Evolutionary conservation across 140 eudicot genomes (phyloP), one percentile per base, ranked within the genome.

Genomic region (Cichorium intybus): DNA sequence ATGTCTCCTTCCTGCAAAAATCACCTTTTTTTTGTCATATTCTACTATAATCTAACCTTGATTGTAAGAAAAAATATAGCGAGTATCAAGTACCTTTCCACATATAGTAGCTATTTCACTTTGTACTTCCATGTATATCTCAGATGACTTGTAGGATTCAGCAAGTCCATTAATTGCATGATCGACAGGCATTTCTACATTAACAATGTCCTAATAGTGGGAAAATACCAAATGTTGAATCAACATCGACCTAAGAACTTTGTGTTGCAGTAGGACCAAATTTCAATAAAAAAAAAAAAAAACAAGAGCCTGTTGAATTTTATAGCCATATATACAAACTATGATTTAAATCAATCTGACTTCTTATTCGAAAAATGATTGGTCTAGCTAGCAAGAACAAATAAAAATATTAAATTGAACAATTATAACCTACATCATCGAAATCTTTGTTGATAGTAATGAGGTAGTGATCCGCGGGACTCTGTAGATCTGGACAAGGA

Each of bases 391-490:
- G n/a, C n/a, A n/a, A n/a, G n/a, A n/a, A n/a, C n/a, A 6, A 27
- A 27, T 27, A 27, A 0, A 1, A 27, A 27, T 27, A 27, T 27
- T 27, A 27, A 0, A 58, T 56, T 31, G 39, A 47, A 28, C 22
- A 37, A 27, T n/a, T 14, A 16, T 6, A 16, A 18, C 56, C 0
- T 53, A 84, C 90, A 88, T 73, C 79, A 56, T 77, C 77, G 68
- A 87, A 87, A 63, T 87, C 90, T 9, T 85, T 84, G 72, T 87
- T 87, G 62, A 87, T 79, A 11, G 82, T 81, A 63, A 70, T 70
- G 27, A 87, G 91, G 70, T 57, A 84, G 47, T 87, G 91, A 76
- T 87, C 91, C 5, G 88, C 82, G 0, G 95, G 95, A 68, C 81
- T 84, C 62, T 66, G 84, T 48, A 57, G 75, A 72, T 62, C 68